A percentile compares a stretch with the other conserved stretches of the same genome.
Evolutionary conservation across 2,329 filamentous ascomycete genomes (phyloP).

Genomic region (Mycosphaerella arachidis): DNA sequence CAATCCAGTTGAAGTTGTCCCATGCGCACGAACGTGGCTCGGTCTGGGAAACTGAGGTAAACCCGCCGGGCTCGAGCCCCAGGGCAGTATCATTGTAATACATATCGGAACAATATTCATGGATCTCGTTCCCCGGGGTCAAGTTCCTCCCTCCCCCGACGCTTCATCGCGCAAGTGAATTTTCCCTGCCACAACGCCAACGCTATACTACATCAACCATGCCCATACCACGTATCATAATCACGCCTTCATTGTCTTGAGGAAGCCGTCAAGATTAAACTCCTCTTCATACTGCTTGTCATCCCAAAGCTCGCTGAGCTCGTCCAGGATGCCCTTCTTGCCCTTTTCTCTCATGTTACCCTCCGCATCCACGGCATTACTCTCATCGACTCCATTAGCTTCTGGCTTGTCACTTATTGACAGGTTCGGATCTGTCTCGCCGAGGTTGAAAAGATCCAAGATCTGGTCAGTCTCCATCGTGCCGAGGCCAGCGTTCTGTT

Average conservation of each 20-base stretch:
- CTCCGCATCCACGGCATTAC: conserved; percentile 69
- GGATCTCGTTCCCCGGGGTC: background rate
- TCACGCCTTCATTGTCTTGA: conserved; percentile 77
- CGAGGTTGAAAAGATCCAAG: conserved; percentile 89
- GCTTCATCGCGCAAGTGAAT: background rate
- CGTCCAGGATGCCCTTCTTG: conserved; percentile 94
- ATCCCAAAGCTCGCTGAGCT: conserved; percentile 94
- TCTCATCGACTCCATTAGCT: conserved; percentile 64
- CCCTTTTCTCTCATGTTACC: conserved; percentile 91
- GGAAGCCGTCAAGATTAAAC: conserved; percentile 90
- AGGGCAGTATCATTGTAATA: background rate
- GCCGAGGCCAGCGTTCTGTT: conserved; percentile 89
- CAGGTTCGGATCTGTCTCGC: conserved; percentile 57
- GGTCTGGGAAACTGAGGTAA: background rate
- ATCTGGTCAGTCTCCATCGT: conserved; percentile 99
- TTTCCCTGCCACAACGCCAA: background rate
- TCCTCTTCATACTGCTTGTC: conserved; percentile 97
- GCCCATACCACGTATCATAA: background rate
- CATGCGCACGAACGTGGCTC: too few species aligned
- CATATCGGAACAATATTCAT: background rate
- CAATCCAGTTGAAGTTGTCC: too few species aligned
- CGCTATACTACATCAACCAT: conserved; percentile 5
- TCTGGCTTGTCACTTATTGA: conserved; percentile 31
- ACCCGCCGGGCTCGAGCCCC: background rate
- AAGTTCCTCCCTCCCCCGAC: background rate